phyloP scores from a whole-genome alignment of 2,329 filamentous ascomycete species.

The Alternaria ethzedia region DNA sequence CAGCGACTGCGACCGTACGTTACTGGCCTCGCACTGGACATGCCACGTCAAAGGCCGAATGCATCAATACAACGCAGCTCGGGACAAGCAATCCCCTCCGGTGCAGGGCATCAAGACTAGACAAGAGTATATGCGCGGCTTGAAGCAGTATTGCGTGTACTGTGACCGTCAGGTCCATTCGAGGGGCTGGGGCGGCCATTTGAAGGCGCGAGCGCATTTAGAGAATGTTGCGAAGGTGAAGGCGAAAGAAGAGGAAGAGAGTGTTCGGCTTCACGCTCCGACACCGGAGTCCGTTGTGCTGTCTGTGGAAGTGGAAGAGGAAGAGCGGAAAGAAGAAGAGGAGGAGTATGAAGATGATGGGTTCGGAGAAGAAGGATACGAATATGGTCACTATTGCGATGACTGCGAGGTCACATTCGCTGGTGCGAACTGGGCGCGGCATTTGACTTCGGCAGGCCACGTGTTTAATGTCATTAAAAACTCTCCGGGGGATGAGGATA shows the following conservation, averaged over 20 bases:
- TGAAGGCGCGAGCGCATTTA: no score
- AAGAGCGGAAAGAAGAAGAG: neutral
- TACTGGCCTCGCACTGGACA: no score
- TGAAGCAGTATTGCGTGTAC: no score
- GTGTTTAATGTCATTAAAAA: neutral
- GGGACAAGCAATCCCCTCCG: no score
- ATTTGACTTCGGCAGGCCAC: neutral
- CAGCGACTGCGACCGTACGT: no score
- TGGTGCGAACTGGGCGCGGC: neutral
- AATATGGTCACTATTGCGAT: neutral
- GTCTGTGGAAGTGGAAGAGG: neutral
- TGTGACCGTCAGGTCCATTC: no score
- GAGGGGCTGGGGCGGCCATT: no score
- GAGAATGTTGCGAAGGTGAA: no score
- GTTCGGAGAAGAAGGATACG: neutral
- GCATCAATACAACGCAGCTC: no score
- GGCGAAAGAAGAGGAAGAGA: neutral
- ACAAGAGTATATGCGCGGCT: no score
- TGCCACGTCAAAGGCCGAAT: no score
- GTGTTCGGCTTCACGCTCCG: accelerated
- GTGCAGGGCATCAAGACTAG: no score
- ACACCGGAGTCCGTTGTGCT: neutral
- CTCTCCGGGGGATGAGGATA: neutral
- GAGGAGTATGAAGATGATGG: neutral
- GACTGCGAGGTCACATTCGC: neutral